Evolutionary conservation across 2,329 filamentous ascomycete species (phyloP), one percentile per base, ranked within the genome.

Genomic region (Apiospora marii): DNA sequence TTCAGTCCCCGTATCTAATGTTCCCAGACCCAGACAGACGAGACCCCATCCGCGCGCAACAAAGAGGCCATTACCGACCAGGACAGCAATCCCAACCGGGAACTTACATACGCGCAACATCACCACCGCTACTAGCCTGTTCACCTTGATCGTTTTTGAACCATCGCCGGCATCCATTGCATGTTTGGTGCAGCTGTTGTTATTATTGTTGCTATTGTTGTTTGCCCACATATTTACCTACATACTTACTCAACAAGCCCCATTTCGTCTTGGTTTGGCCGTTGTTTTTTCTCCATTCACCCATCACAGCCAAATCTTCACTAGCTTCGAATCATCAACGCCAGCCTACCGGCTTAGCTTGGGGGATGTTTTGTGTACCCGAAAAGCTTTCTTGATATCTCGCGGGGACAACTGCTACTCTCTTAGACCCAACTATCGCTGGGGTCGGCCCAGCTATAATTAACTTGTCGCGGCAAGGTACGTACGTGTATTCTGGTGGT

Each of bases 1-100:
- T 68, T 68, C 67, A 46, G 44, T 48, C 67, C 67, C 67, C 44
- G 44, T 48, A 68, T 68, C 67, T 48, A 48, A 68, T 44, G 43
- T 48, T 48, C 19, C 58, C 58, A 64, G 58, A 41, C 58, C 30
- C 30, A 64, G 30, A 34, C 58, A 64, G 22, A 61, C 19, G 7
- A 61, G 34, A 64, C 19, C 58, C 58, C 58, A 64, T 64, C 58
- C 58, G 58, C 58, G 34, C 58, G 58, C 34, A 41, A 37, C 5
- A 34, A 64, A 64, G 41, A 64, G 34, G 58, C 34, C 58, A n/a
- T 24, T 64, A 34, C 58, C 30, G 58, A 64, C 8, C 8, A n/a
- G 30, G 41, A 41, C 58, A 41, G 41, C 58, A 41, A 64, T 64
- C 58, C 58, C 58, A 64, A 14, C 34, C 30, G 58, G 58, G 22